phyloP scores from a whole-genome alignment of 192 early-diverging fungal genomes.

The Rhizoclosmatium sp. region DNA sequence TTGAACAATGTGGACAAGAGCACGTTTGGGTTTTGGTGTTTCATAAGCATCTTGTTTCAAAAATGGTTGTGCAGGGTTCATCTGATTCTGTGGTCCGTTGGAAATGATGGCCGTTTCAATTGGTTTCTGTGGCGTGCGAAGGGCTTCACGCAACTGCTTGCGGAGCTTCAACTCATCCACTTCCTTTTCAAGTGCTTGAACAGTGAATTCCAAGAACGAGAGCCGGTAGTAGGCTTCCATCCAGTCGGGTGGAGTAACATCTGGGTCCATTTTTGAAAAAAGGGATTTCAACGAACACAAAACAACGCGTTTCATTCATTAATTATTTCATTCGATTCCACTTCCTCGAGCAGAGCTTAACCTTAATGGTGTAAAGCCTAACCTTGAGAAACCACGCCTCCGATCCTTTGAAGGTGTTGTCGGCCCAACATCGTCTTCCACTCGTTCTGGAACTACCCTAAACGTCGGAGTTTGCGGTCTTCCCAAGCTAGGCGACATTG shows the following conservation, averaged over 20 bases:
- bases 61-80: not conserved
- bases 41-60: not conserved
- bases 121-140: not conserved
- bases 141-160: not conserved
- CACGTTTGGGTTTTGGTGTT: not conserved
- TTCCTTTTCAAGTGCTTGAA: not conserved
- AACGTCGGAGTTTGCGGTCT: not conserved
- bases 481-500: no score
- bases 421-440: not conserved
- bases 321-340: no score
- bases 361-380: not conserved
- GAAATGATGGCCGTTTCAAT: not conserved
- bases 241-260: not conserved
- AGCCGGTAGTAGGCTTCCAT: constrained; percentile 3
- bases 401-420: not conserved
- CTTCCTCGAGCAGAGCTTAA: not conserved
- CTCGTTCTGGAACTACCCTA: not conserved
- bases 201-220: not conserved
- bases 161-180: not conserved
- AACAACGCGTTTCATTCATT: no score
- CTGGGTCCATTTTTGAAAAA: no score
- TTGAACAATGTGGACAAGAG: not conserved
- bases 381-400: not conserved
- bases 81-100: not conserved
- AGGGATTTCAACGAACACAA: no score